Evolutionary conservation across 2,329 filamentous ascomycete species (phyloP).

Genomic region (Moelleriella libera): DNA sequence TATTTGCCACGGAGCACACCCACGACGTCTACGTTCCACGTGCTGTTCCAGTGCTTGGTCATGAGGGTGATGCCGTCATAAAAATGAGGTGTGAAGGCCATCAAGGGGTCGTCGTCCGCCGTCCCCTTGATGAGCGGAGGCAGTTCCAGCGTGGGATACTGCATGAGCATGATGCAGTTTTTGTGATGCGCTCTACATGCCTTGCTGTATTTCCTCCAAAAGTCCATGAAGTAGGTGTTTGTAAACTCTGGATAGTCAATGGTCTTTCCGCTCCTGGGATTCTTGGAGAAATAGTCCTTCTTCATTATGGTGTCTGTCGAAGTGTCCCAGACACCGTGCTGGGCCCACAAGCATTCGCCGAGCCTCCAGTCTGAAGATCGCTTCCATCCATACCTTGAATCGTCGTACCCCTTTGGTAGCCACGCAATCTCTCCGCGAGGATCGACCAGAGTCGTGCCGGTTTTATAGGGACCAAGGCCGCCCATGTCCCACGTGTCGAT

Average conservation of each 20-base stretch:
- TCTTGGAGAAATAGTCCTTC: conserved; percentile 78
- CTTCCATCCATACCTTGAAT: conserved; percentile 80
- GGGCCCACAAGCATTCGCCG: conserved; percentile 92
- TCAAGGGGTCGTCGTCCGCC: conserved; percentile 71
- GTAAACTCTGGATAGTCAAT: conserved; percentile 79
- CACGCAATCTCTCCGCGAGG: conserved; percentile 76
- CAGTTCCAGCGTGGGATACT: conserved; percentile 83
- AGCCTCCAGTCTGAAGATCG: conserved; percentile 79
- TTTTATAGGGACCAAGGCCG: conserved; percentile 81
- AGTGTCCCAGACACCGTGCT: conserved; percentile 91
- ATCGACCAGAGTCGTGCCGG: conserved; percentile 69
- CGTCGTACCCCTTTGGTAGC: conserved; percentile 72
- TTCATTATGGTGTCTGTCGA: conserved; percentile 59
- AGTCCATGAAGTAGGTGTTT: conserved; percentile 80
- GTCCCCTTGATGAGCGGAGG: conserved; percentile 82
- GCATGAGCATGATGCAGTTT: conserved; percentile 75
- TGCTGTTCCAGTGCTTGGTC: conserved; percentile 97
- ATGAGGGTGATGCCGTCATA: conserved; percentile 95
- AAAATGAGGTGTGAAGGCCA: conserved; percentile 90
- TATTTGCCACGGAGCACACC: conserved; percentile 85
- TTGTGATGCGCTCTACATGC: conserved; percentile 64
- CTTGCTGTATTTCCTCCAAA: conserved; percentile 64
- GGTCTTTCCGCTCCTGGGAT: conserved; percentile 56
- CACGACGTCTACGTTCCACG: conserved; percentile 94
- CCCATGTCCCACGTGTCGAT: conserved; percentile 90